Evolutionary conservation across 2,329 filamentous ascomycete species (phyloP).

Genomic region (Coccinonectria pachysandricola): DNA sequence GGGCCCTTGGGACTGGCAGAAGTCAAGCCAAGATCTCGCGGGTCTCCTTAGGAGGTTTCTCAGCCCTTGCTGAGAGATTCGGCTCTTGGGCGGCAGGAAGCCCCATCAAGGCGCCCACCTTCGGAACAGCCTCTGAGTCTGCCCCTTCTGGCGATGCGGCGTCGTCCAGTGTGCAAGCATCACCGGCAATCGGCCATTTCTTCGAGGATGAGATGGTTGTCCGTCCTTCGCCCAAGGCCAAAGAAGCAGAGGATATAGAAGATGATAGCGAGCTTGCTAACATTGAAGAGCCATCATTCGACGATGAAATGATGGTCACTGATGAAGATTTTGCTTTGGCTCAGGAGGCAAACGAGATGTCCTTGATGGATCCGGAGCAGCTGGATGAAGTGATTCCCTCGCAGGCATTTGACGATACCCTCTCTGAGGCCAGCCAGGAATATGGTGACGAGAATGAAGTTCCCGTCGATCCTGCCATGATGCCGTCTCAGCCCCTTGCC

Average conservation of each 20-base stretch:
- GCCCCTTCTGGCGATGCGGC: conserved; percentile 2
- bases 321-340: conserved; percentile 49
- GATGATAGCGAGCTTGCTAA: conserved; percentile 10
- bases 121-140: conserved; percentile 13
- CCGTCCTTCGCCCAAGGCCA: conserved; percentile 16
- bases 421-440: conserved; percentile 54
- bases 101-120: conserved; percentile 23
- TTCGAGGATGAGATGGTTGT: conserved; percentile 52
- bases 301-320: conserved; percentile 37
- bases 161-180: conserved; percentile 11
- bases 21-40: conserved; percentile 12
- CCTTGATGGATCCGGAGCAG: conserved; percentile 36
- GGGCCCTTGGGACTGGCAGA: conserved; percentile 3
- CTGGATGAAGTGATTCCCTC: conserved; percentile 25
- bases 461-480: conserved; percentile 41
- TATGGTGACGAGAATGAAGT: conserved; percentile 58
- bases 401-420: conserved; percentile 33
- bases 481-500: conserved; percentile 11
- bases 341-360: conserved; percentile 51
- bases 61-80: conserved; percentile 51
- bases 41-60: conserved; percentile 41
- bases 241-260: conserved; percentile 1
- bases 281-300: conserved; percentile 25
- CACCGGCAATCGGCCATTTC: conserved; percentile 37
- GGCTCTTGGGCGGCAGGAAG: conserved; percentile 53